A percentile compares a stretch with the other conserved stretches of the same genome.
Evolutionary conservation across 805 yeast species (phyloP).

Genomic region (Huiozyma naganishii): DNA sequence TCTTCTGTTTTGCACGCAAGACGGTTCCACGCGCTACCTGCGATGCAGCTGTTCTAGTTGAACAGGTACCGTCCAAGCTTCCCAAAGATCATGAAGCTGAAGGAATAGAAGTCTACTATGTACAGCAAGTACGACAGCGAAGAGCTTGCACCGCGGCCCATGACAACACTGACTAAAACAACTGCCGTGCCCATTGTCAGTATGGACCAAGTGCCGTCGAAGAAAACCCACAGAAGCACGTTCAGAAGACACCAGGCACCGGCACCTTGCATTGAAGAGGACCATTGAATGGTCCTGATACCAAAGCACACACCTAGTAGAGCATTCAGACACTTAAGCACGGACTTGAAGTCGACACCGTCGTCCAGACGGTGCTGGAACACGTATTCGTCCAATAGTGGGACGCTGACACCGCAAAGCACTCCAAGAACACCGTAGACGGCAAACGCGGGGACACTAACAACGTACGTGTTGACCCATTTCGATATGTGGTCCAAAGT

Average conservation of each 20-base stretch:
- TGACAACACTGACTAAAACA: slow-evolving; percentile 17
- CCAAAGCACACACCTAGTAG: slow-evolving; percentile 65
- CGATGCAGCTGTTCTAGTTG: background rate
- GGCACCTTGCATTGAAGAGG: slow-evolving; percentile 52
- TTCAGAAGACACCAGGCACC: slow-evolving; percentile 52
- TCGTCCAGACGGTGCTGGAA: slow-evolving; percentile 4
- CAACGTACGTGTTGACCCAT: slow-evolving; percentile 1
- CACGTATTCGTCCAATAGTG: slow-evolving; percentile 28
- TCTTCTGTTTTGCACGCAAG: no score
- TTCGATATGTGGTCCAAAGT: slow-evolving; percentile 3
- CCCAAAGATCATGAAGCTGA: slow-evolving; percentile 57
- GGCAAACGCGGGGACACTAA: background rate
- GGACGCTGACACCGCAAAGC: slow-evolving; percentile 45
- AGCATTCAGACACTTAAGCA: slow-evolving; percentile 33
- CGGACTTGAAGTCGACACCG: slow-evolving; percentile 4
- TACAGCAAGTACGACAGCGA: slow-evolving; percentile 10
- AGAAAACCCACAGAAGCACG: slow-evolving; percentile 54
- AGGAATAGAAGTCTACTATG: slow-evolving; percentile 45
- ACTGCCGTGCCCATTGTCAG: slow-evolving; percentile 37
- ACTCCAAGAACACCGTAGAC: slow-evolving; percentile 41
- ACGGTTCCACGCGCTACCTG: no score
- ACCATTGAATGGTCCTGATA: slow-evolving; percentile 59
- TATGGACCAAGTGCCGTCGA: slow-evolving; percentile 53
- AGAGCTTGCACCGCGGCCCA: slow-evolving; percentile 17
- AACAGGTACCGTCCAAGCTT: slow-evolving; percentile 38